Conservation (phyloP, 441 rosid genomes). For the Brassica balearica region DNA sequence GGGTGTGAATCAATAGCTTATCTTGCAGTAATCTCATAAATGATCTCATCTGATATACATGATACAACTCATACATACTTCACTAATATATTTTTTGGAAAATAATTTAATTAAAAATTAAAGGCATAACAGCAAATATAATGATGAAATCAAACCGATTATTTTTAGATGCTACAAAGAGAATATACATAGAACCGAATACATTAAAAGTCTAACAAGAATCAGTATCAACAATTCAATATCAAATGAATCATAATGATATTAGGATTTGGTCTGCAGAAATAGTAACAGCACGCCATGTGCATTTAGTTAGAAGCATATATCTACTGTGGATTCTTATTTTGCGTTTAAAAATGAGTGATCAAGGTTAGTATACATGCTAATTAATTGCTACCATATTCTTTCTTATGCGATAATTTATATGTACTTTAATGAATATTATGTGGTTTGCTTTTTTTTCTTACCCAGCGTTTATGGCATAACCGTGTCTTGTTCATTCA, state of each 20-base stretch:
- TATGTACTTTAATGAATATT: background rate
- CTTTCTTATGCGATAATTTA: conserved; percentile 4
- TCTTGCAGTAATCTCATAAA: background rate
- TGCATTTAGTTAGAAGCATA: conserved; percentile 25
- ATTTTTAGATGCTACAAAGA: conserved; percentile 28
- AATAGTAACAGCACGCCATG: conserved; percentile 33
- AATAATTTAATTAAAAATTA: background rate
- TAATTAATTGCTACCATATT: background rate
- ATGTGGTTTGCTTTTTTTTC: background rate
- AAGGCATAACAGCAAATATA: background rate
- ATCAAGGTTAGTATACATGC: conserved; percentile 6
- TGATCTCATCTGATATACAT: background rate
- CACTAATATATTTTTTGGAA: background rate
- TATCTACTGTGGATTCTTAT: conserved; percentile 1
- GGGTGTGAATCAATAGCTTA: background rate
- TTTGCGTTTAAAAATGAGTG: background rate
- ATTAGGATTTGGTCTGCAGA: conserved; percentile 39
- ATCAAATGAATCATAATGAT: conserved; percentile 29
- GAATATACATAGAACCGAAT: conserved; percentile 14
- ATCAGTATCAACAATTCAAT: conserved; percentile 30
- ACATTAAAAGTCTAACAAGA: conserved; percentile 32
- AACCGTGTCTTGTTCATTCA: conserved; percentile 11
- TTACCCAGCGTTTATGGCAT: conserved; percentile 11
- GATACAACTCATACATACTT: background rate
- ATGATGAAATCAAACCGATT: background rate